Percentiles rank a stretch among this genome's conserved stretches.
Evolutionary conservation across 164 flowering plant species (phyloP).

Genomic region (Taxillus chinensis): DNA sequence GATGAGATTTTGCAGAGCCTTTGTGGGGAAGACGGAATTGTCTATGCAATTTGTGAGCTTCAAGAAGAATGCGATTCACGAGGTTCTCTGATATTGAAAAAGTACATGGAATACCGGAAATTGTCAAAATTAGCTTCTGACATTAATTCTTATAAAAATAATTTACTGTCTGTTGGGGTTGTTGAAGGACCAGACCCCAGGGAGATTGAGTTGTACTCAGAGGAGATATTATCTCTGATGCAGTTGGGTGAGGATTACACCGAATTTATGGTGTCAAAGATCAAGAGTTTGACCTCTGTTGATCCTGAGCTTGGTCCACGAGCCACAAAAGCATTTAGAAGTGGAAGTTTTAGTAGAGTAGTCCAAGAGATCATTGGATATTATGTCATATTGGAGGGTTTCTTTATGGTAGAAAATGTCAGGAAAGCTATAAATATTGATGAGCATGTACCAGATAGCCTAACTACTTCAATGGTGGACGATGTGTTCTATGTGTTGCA

Average conservation of each 20-base stretch:
- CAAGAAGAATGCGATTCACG: conserved; percentile 88
- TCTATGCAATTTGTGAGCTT: conserved; percentile 75
- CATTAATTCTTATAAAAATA: conserved; percentile 66
- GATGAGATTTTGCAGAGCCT: conserved; percentile 56
- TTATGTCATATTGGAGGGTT: conserved; percentile 85
- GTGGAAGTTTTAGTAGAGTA: conserved; percentile 66
- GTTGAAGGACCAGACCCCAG: conserved; percentile 87
- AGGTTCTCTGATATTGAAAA: conserved; percentile 58
- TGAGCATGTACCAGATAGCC: conserved; percentile 79
- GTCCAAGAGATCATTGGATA: conserved; percentile 82
- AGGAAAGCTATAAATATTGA: conserved; percentile 89
- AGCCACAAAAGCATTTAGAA: conserved; percentile 79
- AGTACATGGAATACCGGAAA: conserved; percentile 78
- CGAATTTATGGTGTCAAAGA: conserved; percentile 80
- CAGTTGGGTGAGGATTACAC: conserved; percentile 87
- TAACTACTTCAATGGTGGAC: conserved; percentile 94
- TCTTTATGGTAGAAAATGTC: conserved; percentile 93
- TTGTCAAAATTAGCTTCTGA: conserved; percentile 55
- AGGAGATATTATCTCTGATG: conserved; percentile 67
- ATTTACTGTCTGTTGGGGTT: conserved; percentile 55
- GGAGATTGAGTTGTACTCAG: conserved; percentile 74
- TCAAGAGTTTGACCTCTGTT: conserved; percentile 61
- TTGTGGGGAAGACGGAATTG: conserved; percentile 87
- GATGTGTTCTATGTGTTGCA: conserved; percentile 94
- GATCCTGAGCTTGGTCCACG: conserved; percentile 74